Percentiles rank a stretch among this genome's conserved stretches.
Conservation (phyloP, 1,139 yeast species). For the Martiniozyma asiatica region DNA sequence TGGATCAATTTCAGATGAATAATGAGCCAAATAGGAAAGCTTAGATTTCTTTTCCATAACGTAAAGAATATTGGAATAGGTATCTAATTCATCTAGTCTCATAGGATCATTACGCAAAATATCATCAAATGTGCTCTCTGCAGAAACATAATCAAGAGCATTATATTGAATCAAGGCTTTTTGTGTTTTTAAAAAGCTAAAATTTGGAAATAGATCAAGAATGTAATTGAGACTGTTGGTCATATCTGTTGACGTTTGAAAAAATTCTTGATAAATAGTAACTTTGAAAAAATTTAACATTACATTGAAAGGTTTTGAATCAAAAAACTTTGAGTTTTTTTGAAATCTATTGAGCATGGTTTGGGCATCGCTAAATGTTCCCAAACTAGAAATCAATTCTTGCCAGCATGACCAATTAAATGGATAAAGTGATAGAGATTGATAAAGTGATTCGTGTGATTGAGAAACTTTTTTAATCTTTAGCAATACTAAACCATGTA, state of each 20-base stretch:
- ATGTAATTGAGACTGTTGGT: conserved; percentile 37
- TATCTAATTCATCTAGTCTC: conserved; percentile 80
- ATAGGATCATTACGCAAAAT: conserved; percentile 71
- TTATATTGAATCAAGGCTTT: conserved; percentile 74
- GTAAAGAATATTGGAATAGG: conserved; percentile 83
- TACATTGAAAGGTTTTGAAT: conserved; percentile 19
- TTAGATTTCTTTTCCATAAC: conserved; percentile 87
- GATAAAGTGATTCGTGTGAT: conserved; percentile 50
- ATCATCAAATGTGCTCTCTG: conserved; percentile 70
- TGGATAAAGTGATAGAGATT: conserved; percentile 55
- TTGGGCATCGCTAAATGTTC: conserved; percentile 52
- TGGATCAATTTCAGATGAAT: conserved; percentile 71
- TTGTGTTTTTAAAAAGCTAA: conserved; percentile 66
- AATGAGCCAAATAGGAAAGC: conserved; percentile 76
- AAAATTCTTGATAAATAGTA: conserved; percentile 67
- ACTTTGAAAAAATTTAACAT: conserved; percentile 64
- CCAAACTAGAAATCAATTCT: conserved; percentile 58
- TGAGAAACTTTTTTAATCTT: conserved; percentile 45
- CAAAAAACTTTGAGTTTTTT: conserved; percentile 21
- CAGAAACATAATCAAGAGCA: conserved; percentile 64
- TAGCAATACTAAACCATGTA: conserved; percentile 54
- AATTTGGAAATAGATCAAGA: conserved; percentile 49
- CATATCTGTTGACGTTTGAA: conserved; percentile 48
- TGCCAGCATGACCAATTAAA: conserved; percentile 94
- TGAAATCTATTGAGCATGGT: conserved; percentile 32